Base-by-base conservation (phyloP, 1,139 yeast species). In the Blastobotrys serpentis region DNA sequence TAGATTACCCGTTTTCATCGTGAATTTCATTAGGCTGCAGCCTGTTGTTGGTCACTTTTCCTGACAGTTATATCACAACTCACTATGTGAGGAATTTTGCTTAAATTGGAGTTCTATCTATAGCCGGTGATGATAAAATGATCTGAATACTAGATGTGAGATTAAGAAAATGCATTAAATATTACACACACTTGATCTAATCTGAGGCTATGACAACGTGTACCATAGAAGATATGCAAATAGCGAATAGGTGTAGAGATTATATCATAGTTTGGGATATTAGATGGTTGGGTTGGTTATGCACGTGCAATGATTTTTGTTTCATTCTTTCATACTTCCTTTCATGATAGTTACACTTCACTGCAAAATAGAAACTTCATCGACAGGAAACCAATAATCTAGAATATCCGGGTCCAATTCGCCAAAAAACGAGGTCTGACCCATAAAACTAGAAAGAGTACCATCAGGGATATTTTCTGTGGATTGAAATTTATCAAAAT, bases 371-470 rank as follows among this genome's bases (percentile, higher is more conserved):
- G 32, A 19, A 22, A 19, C 7, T 29, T 17, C 22, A 10, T 21
- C 18, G 16, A 30, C 48, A 2, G 59, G 56, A 33, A 56, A 55
- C 60, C 60, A 56, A 22, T 42, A 50, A 41, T 55, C 57, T 8
- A 52, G 54, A 16, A 51, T 48, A 5, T 48, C 46, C 18, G 51
- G 51, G 42, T 60, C 62, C 25, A 58, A 42, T 32, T 59, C 64
- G 5, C 59, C 59, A 47, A 59, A 58, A 26, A 60, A 33, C 3
- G 56, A 56, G 3, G 61, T 56, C 43, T 60, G 63, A 8, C 56
- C 60, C 26, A 56, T 49, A 40, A 55, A 55, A 21, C 56, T 52
- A 17, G 58, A 51, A 43, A 45, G 43, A 46, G 47, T 22, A 46
- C 56, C 50, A 36, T 47, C 52, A 40, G 54, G 37, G 45, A 55